These are phyloP conservation scores for Linaria vulgaris DNA, from an alignment of 257 asterid genomes.

Conservation along the genomic window DNA sequence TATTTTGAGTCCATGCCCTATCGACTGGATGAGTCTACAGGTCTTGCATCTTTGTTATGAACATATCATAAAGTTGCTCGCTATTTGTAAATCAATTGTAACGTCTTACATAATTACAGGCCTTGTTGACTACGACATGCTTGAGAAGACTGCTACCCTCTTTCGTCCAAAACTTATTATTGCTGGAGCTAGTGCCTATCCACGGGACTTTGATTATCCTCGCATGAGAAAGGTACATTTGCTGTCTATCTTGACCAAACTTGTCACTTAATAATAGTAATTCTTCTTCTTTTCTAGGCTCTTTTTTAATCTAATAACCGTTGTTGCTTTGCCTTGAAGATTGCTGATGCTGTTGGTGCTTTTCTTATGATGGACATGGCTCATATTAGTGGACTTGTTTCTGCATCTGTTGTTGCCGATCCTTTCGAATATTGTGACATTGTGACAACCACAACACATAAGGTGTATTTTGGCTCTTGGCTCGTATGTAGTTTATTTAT, in stretches of 20 bases:
- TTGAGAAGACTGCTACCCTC: slow-evolving; percentile 79
- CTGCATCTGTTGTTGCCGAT: slow-evolving; percentile 89
- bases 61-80: not conserved
- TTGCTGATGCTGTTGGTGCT: slow-evolving; percentile 92
- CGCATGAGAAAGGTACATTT: slow-evolving; percentile 75
- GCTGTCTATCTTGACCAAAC: not conserved
- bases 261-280: not conserved
- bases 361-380: slow-evolving; percentile 99
- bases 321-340: slow-evolving; percentile 37
- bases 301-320: slow-evolving; percentile 15
- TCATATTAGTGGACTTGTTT: slow-evolving; percentile 94
- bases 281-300: not conserved
- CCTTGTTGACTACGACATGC: slow-evolving; percentile 87
- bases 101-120: slow-evolving; percentile 44
- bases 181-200: slow-evolving; percentile 97
- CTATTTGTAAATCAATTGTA: not conserved
- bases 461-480: slow-evolving; percentile 45
- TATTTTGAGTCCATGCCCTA: slow-evolving; percentile 96
- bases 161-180: slow-evolving; percentile 93
- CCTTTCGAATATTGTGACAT: slow-evolving; percentile 95
- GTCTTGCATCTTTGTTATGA: slow-evolving; percentile 29
- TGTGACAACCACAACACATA: slow-evolving; percentile 94
- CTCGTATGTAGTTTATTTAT: not conserved
- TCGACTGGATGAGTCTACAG: slow-evolving; percentile 87
- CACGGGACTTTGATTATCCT: slow-evolving; percentile 89